phyloP scores from a whole-genome alignment of 495 filamentous ascomycete genomes.

The Astrothelium macrocarpum region DNA sequence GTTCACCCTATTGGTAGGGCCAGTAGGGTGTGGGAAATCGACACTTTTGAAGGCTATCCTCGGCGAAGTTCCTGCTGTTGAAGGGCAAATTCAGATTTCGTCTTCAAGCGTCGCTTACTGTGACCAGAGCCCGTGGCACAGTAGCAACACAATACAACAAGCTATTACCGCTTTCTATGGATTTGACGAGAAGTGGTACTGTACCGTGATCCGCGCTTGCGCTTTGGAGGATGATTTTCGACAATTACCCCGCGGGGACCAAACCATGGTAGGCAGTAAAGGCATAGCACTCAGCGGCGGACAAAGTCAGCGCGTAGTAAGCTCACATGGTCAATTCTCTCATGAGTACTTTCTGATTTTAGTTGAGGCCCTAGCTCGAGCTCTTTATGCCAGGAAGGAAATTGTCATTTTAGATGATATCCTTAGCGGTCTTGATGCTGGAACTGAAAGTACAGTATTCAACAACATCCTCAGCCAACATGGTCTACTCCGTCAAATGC shows the following conservation, averaged over 20 bases:
- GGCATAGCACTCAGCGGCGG: conserved; percentile 57
- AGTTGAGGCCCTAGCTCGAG: conserved; percentile 41
- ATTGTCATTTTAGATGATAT: conserved; percentile 3
- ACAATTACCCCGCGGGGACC: conserved; percentile 46
- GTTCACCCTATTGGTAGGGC: conserved; percentile 38
- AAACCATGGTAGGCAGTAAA: conserved; percentile 53
- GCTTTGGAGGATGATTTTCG: conserved; percentile 48
- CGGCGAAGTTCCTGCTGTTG: conserved; percentile 37
- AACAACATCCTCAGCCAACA: conserved; percentile 41
- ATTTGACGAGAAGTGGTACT: conserved; percentile 52
- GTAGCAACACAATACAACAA: conserved; percentile 49
- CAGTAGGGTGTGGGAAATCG: conserved; percentile 43
- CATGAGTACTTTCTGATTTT: neutral
- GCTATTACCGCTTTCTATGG: conserved; percentile 46
- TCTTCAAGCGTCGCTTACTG: conserved; percentile 42
- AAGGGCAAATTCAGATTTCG: conserved; percentile 35
- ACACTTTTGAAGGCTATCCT: conserved; percentile 42
- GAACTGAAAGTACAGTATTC: conserved; percentile 9
- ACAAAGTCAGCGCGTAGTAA: conserved; percentile 53
- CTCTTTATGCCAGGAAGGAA: conserved; percentile 39
- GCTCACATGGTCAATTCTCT: conserved; percentile 10
- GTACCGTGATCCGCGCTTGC: conserved; percentile 54
- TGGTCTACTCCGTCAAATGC: conserved; percentile 42
- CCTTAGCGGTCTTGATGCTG: conserved; percentile 7
- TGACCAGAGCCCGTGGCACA: conserved; percentile 43